Evolutionary conservation across 2,329 filamentous ascomycete species (phyloP).

Genomic region (Xylariaceae sp.): DNA sequence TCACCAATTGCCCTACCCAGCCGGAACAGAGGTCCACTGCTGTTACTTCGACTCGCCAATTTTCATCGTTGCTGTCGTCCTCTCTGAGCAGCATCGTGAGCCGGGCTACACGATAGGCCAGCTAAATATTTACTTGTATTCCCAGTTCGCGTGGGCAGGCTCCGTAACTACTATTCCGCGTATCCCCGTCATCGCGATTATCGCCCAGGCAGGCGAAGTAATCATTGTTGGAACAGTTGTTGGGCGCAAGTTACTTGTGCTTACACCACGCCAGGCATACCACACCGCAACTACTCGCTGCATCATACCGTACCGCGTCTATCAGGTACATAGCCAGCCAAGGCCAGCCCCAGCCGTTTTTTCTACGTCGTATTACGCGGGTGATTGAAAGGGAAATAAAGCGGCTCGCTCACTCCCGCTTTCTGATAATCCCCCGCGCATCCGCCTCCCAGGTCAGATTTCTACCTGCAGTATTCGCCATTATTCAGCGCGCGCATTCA

Average conservation of each 20-base stretch:
- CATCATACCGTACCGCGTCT: slow-evolving; percentile 28
- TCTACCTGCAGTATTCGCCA: slow-evolving; percentile 21
- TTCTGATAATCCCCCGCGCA: slow-evolving; percentile 37
- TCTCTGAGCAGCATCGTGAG: slow-evolving; percentile 31
- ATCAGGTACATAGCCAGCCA: slow-evolving; percentile 26
- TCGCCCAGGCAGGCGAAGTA: slow-evolving; percentile 26
- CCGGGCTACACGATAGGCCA: slow-evolving; percentile 33
- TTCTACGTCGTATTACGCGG: slow-evolving; percentile 39
- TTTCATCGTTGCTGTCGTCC: slow-evolving; percentile 7
- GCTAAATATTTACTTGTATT: slow-evolving; percentile 16
- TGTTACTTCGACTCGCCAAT: neutral
- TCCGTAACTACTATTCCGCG: slow-evolving; percentile 25
- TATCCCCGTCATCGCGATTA: slow-evolving; percentile 21
- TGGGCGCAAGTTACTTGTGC: slow-evolving; percentile 37
- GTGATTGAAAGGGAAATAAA: slow-evolving; percentile 33
- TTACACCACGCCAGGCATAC: slow-evolving; percentile 37
- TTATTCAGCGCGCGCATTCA: slow-evolving; percentile 20
- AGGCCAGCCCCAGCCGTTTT: slow-evolving; percentile 27
- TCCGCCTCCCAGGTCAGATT: slow-evolving; percentile 30
- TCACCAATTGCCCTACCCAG: slow-evolving; percentile 10
- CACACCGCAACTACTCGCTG: slow-evolving; percentile 32
- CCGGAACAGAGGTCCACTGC: slow-evolving; percentile 2
- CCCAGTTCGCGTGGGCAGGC: slow-evolving; percentile 24
- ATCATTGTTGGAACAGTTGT: slow-evolving; percentile 24
- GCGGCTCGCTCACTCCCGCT: slow-evolving; percentile 39